These are phyloP conservation scores for Trichaptum fuscoviolaceum DNA, from an alignment of 768 basidiomycete species.

Conservation along the genomic window DNA sequence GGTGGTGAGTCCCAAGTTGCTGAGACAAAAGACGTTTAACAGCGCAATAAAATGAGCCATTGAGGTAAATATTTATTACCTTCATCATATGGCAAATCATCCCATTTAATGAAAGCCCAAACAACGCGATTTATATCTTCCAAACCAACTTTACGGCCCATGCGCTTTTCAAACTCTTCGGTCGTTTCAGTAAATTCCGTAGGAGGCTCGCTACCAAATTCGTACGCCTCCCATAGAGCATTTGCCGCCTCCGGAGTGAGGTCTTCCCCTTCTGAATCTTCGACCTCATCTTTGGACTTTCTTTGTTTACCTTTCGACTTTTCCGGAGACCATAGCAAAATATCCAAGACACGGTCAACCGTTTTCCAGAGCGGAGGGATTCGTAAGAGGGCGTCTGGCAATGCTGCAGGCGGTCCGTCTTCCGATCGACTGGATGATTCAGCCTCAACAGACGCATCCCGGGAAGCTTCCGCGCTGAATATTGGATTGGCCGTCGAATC, in stretches of 20 bases:
- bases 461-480: constrained; percentile 34
- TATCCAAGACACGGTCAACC: constrained; percentile 86
- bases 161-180: constrained; percentile 53
- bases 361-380: constrained; percentile 84
- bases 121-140: constrained; percentile 57
- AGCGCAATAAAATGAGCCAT: not conserved
- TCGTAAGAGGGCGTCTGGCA: constrained; percentile 64
- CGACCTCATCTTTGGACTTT: constrained; percentile 26
- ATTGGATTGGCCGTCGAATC: constrained; percentile 16
- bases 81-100: constrained; percentile 88
- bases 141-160: constrained; percentile 33
- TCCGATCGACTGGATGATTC: constrained; percentile 20
- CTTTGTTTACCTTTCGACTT: constrained; percentile 18
- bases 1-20: constrained; percentile 96
- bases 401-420: constrained; percentile 27
- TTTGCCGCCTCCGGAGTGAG: constrained; percentile 28
- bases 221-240: constrained; percentile 23
- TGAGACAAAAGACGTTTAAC: constrained; percentile 24
- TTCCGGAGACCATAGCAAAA: constrained; percentile 56
- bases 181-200: constrained; percentile 49
- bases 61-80: constrained; percentile 35
- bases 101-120: constrained; percentile 92
- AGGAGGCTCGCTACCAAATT: constrained; percentile 59
- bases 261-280: constrained; percentile 15
- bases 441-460: constrained; percentile 30